These are phyloP conservation scores for Zygosaccharomyces pseudobailii DNA, from an alignment of 1,139 yeast genomes.

Conservation along the genomic window DNA sequence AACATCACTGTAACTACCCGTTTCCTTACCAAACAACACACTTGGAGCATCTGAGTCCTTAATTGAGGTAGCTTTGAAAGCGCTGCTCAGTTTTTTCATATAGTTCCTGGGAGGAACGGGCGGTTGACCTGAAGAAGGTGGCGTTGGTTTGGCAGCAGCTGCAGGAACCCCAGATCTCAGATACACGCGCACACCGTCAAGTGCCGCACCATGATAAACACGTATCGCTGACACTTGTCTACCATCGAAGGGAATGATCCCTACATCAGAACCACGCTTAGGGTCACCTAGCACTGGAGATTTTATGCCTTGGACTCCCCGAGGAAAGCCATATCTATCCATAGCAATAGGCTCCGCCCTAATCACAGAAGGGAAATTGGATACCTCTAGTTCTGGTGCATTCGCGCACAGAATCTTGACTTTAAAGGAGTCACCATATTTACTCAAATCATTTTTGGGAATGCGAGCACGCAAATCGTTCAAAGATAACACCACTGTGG, in stretches of 20 bases:
- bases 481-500: slow-evolving; percentile 47
- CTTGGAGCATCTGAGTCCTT: slow-evolving; percentile 14
- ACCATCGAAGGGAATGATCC: slow-evolving; percentile 26
- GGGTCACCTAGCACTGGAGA: slow-evolving; percentile 43
- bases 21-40: slow-evolving; percentile 59
- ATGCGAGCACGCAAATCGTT: slow-evolving; percentile 42
- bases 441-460: slow-evolving; percentile 36
- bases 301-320: slow-evolving; percentile 39
- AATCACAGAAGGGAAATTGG: slow-evolving; percentile 27
- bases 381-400: slow-evolving; percentile 35
- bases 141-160: background rate
- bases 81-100: slow-evolving; percentile 34
- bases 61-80: slow-evolving; percentile 19
- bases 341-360: slow-evolving; percentile 19
- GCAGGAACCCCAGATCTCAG: slow-evolving; percentile 25
- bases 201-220: slow-evolving; percentile 65
- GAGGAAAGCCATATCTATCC: slow-evolving; percentile 27
- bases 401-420: slow-evolving; percentile 48
- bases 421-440: slow-evolving; percentile 41
- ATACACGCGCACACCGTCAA: slow-evolving; percentile 62
- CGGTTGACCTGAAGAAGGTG: slow-evolving; percentile 32
- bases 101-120: slow-evolving; percentile 48
- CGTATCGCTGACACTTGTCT: slow-evolving; percentile 45
- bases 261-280: slow-evolving; percentile 27
- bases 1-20: slow-evolving; percentile 54